A percentile compares a stretch with the other conserved stretches of the same genome.
phyloP scores from a whole-genome alignment of 1,139 yeast species.

The Lodderomyces metapsilosis region DNA sequence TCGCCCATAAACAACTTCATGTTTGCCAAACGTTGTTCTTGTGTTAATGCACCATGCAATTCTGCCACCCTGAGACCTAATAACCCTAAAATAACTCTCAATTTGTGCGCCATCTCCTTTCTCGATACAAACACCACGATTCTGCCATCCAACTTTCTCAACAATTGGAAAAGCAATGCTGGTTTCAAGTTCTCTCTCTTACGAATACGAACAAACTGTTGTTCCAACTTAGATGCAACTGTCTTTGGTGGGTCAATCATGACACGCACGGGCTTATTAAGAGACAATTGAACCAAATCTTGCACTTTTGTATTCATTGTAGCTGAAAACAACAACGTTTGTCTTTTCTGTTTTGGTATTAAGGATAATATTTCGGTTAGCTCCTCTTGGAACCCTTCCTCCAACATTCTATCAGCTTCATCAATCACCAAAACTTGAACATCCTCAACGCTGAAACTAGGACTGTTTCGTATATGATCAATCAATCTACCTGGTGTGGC shows the following conservation, averaged over 20 bases:
- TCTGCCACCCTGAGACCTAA: slow-evolving; percentile 88
- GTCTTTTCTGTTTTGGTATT: slow-evolving; percentile 83
- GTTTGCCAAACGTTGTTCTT: slow-evolving; percentile 88
- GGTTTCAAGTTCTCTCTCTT: slow-evolving; percentile 84
- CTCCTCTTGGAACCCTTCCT: slow-evolving; percentile 97
- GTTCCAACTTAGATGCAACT: slow-evolving; percentile 81
- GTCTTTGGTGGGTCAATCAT: slow-evolving; percentile 97
- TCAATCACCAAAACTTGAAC: slow-evolving; percentile 92
- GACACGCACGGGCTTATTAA: slow-evolving; percentile 86
- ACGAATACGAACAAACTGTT: slow-evolving; percentile 92
- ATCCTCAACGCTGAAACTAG: slow-evolving; percentile 85
- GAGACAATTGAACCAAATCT: slow-evolving; percentile 80
- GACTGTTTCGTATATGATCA: slow-evolving; percentile 93
- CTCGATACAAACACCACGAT: slow-evolving; percentile 88
- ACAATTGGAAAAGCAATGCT: slow-evolving; percentile 70
- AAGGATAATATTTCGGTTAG: slow-evolving; percentile 83
- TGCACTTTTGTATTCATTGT: slow-evolving; percentile 95
- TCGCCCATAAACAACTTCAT: slow-evolving; percentile 80
- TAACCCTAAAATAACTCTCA: slow-evolving; percentile 82
- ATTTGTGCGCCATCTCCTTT: slow-evolving; percentile 84
- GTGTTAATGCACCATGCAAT: slow-evolving; percentile 90
- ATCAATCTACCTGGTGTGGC: slow-evolving; percentile 98
- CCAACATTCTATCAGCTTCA: slow-evolving; percentile 99
- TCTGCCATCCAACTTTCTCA: slow-evolving; percentile 68
- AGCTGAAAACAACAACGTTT: slow-evolving; percentile 91